A percentile compares a stretch with the other conserved stretches of the same genome.
phyloP scores from a whole-genome alignment of 1,284 basidiomycete genomes.

The Flammula alnicola region DNA sequence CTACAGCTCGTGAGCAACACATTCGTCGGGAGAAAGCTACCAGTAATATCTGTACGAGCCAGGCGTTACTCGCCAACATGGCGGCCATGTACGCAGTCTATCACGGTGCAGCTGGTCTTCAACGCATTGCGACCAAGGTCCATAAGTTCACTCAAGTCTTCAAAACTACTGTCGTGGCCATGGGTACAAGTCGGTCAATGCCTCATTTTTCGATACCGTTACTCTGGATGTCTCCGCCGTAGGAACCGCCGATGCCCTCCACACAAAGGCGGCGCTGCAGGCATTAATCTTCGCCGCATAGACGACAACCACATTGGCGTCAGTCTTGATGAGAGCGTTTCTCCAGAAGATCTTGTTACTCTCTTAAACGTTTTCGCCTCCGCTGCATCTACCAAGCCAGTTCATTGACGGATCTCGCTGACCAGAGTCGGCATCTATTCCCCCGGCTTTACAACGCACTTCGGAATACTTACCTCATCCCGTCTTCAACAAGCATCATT shows the following conservation, averaged over 20 bases:
- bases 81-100: constrained; percentile 98
- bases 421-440: constrained; percentile 50
- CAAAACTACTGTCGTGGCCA: constrained; percentile 66
- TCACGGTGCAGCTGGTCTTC: constrained; percentile 90
- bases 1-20: constrained; percentile 89
- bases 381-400: constrained; percentile 48
- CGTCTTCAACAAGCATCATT: constrained; percentile 95
- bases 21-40: constrained; percentile 96
- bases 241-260: constrained; percentile 68
- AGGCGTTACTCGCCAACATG: constrained; percentile 96
- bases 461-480: constrained; percentile 84
- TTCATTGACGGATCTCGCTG: constrained; percentile 49
- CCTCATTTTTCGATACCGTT: constrained; percentile 91
- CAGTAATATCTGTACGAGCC: constrained; percentile 92
- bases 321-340: constrained; percentile 92
- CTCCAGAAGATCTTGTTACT: constrained; percentile 73
- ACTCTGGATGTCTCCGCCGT: constrained; percentile 80
- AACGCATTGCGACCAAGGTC: constrained; percentile 87
- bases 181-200: constrained; percentile 76
- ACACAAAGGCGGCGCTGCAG: constrained; percentile 69
- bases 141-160: constrained; percentile 89
- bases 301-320: constrained; percentile 83
- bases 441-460: constrained; percentile 67
- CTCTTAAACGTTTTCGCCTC: constrained; percentile 85
- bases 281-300: constrained; percentile 87